Evolutionary conservation across 345 rosid species (phyloP), one percentile per base, ranked within the genome.

Genomic region (Gossypium thurberi): DNA sequence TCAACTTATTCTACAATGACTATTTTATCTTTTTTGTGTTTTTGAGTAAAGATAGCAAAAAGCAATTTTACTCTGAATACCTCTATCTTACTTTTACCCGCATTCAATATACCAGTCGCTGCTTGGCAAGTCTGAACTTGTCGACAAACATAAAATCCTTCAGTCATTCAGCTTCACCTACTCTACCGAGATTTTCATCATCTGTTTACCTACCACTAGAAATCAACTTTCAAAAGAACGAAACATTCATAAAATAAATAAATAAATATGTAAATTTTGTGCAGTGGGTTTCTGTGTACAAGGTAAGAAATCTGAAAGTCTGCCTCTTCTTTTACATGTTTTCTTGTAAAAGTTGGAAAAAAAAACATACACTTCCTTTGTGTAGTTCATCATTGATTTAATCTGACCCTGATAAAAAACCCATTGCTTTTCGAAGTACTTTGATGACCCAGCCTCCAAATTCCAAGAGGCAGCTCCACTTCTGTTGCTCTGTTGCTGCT

Each of bases 401-500:
- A 42, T n/a, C 43, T 23, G 26, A 61, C 10, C 28, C 53, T 46
- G 33, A 73, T 65, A 25, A 33, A 4, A 47, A 43, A 33, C 12
- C 77, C 60, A 20, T 81, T 67, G 48, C 48, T 61, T 59, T 43
- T 55, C 26, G 50, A 9, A 53, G 56, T 8, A 48, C 44, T 42
- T 55, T 8, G 60, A 23, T 17, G 28, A 72, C 48, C 17, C 56
- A 76, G 72, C 72, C 65, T 81, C 60, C 51, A 53, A 50, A 4
- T 70, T 18, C 57, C 23, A 4, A n/a, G 75, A 66, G 33, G 68
- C 3, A 78, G 78, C 50, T 81, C 72, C 18, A 62, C 52, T 18
- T 64, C 58, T 5, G 80, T 76, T 12, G 74, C 82, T 17, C 53
- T 18, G 75, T 18, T 56, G 40, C 25, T 52, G 9, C 8, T 46